Evolutionary conservation across 2,329 filamentous ascomycete genomes (phyloP), one percentile per base, ranked within the genome.

Genomic region (Cercospora nicotianae): DNA sequence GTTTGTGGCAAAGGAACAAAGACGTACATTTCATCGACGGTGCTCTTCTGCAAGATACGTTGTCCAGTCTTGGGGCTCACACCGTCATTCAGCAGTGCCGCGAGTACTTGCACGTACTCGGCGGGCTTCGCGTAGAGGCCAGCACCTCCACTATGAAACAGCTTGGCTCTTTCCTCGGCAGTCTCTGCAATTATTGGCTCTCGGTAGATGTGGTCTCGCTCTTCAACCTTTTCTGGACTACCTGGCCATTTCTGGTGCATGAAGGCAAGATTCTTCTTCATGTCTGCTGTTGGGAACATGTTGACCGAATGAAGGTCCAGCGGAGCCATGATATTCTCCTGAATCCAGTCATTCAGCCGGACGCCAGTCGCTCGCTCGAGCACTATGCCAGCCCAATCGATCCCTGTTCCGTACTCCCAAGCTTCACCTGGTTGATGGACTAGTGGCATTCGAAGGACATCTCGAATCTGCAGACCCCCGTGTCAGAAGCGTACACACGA

Each of bases 21-120:
- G 83, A 68, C 81, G 76, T 88, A 91, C 86, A 91, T 89, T 20
- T 63, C 77, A 12, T 88, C 82, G 0, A 92, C 85, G 0, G 88
- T 90, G 31, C 83, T 80, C 16, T 83, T 80, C 20, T 81, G 79
- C 6, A 92, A 81, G 33, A 92, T 83, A 62, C 81, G 80, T 0
- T 77, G 75, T 1, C 85, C 84, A 0, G 87, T 91, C 0, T 72
- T 81, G 0, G 89, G 86, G 36, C 84, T 87, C 0, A 80, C 85
- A 57, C 90, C 90, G 68, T 89, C 80, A 74, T 92, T 92, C 28
- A 91, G 79, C 1, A 92, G 79, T 0, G 84, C 82, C 0, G 87
- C 83, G 3, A 92, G 82, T 23, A 91, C 83, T 86, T 87, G 83
- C 65, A 82, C 81, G 72, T 89, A 91, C 57, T 91, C 88, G 8